A percentile compares a stretch with the other conserved stretches of the same genome.
Evolutionary conservation across 257 asterid genomes (phyloP).

Genomic region (Gynochthodes officinalis): DNA sequence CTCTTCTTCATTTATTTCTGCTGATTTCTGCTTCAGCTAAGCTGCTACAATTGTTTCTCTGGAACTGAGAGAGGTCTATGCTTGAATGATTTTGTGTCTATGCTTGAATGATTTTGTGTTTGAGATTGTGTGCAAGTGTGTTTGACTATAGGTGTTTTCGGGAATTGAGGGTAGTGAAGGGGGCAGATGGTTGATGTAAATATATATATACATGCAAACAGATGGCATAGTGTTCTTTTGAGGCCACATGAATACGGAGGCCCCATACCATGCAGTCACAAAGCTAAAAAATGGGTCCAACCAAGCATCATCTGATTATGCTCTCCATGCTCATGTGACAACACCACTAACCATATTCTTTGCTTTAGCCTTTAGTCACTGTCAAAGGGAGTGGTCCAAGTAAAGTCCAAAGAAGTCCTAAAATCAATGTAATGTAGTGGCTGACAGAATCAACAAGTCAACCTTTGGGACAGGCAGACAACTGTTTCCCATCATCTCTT

Average conservation of each 20-base stretch:
- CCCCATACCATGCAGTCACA: constrained; percentile 3
- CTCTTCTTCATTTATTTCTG: constrained; percentile 21
- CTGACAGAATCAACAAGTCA: constrained; percentile 32
- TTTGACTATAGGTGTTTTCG: not conserved
- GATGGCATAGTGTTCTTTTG: not conserved
- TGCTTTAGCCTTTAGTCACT: constrained; percentile 23
- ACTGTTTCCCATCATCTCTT: constrained; percentile 50
- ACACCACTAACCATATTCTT: not conserved
- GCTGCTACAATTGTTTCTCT: not conserved
- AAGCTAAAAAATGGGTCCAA: not conserved
- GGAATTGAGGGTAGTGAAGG: constrained; percentile 15
- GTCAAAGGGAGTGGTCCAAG: constrained; percentile 32
- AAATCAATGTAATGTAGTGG: constrained; percentile 24
- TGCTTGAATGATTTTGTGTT: not conserved
- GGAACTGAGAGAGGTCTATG: not conserved
- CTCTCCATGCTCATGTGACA: constrained; percentile 16
- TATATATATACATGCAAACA: constrained; percentile 14
- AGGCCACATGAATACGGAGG: not conserved
- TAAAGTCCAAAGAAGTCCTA: constrained; percentile 22
- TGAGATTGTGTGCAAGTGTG: not conserved
- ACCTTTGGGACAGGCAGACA: constrained; percentile 39
- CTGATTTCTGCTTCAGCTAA: not conserved
- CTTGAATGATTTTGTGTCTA: not conserved
- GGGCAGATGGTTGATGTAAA: constrained; percentile 22
- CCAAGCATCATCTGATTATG: constrained; percentile 11